Percentiles rank a stretch among this genome's conserved stretches.
phyloP scores from a whole-genome alignment of 345 rosid species.

The Salix caprea region DNA sequence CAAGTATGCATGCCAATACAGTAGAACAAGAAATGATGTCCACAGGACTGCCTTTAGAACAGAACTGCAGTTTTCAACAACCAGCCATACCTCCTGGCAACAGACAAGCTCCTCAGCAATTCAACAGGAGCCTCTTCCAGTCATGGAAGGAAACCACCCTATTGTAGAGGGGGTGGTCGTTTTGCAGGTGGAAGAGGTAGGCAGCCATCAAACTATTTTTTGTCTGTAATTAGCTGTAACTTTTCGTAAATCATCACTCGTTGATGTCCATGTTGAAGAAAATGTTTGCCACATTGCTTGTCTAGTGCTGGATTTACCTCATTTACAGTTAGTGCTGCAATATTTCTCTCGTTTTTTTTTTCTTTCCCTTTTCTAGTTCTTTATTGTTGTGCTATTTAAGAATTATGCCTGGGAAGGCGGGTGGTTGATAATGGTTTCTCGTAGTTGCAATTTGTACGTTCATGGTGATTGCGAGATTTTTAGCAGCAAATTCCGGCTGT shows the following conservation, averaged over 20 bases:
- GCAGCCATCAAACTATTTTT: conserved; percentile 20
- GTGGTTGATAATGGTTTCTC: too few species aligned
- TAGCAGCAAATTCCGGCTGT: too few species aligned
- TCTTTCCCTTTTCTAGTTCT: background rate
- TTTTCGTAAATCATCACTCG: background rate
- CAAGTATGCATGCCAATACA: background rate
- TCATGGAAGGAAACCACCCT: conserved; percentile 40
- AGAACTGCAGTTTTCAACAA: conserved; percentile 20
- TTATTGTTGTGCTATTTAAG: background rate
- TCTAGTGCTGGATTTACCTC: background rate
- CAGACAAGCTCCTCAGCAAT: conserved; percentile 34
- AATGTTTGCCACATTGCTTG: background rate
- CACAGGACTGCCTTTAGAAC: conserved; percentile 11
- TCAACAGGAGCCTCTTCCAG: conserved; percentile 39
- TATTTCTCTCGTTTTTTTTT: background rate
- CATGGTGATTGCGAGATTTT: too few species aligned
- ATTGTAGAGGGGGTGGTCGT: conserved; percentile 43
- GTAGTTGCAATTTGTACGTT: too few species aligned
- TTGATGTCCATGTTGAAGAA: background rate
- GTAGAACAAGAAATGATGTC: conserved; percentile 22
- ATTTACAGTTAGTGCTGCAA: background rate
- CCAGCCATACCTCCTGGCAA: conserved; percentile 9
- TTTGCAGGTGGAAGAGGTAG: conserved; percentile 42
- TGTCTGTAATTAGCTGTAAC: background rate
- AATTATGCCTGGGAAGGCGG: background rate